A percentile compares a stretch with the other conserved stretches of the same genome.
These are phyloP conservation scores for Closterium sp. DNA, from an alignment of 139 green algal genomes.

Conservation along the genomic window DNA sequence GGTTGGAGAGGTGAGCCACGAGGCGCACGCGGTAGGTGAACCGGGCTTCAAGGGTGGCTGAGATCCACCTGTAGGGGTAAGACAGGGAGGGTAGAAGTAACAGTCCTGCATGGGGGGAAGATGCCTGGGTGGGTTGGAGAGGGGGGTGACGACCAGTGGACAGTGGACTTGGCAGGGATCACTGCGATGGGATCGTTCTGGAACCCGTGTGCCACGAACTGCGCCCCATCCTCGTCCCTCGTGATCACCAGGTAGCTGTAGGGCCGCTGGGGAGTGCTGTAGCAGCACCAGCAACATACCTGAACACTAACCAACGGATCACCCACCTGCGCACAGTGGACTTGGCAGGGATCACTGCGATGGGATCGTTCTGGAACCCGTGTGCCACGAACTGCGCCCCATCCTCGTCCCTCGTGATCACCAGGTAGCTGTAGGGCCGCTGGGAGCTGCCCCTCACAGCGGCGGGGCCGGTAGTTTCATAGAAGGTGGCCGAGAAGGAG, in stretches of 20 bases:
- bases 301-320: too few species aligned
- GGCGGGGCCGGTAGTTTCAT: neutral
- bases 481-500: neutral
- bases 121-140: too few species aligned
- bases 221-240: neutral
- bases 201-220: neutral
- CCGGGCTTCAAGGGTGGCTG: too few species aligned
- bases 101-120: too few species aligned
- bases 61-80: too few species aligned
- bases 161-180: neutral
- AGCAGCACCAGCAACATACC: too few species aligned
- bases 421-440: neutral
- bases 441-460: neutral
- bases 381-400: neutral
- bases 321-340: neutral
- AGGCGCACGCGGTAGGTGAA: neutral
- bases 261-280: neutral
- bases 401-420: neutral
- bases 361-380: neutral
- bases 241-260: neutral
- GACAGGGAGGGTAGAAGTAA: too few species aligned
- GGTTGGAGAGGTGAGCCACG: too few species aligned
- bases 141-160: neutral
- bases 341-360: neutral
- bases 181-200: neutral